These are phyloP conservation scores for Cyclaneusma minus DNA, from an alignment of 2,329 filamentous ascomycete species.

Conservation along the genomic window DNA sequence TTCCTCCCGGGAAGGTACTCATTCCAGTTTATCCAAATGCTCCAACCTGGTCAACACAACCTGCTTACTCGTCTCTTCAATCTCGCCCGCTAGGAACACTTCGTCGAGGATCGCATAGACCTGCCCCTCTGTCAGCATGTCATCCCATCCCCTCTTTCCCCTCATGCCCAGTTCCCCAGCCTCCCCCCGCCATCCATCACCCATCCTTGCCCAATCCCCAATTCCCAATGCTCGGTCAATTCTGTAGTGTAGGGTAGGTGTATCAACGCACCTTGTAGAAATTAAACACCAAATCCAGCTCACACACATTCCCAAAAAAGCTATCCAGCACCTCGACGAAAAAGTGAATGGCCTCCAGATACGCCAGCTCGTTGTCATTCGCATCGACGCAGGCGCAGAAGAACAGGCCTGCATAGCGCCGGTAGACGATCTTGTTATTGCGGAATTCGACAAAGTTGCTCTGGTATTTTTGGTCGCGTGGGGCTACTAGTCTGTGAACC, in stretches of 20 bases:
- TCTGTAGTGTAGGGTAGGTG: no score
- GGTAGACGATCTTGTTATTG: slow-evolving; percentile 92
- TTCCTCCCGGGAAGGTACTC: no score
- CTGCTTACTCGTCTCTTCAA: slow-evolving; percentile 97
- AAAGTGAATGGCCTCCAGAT: slow-evolving; percentile 95
- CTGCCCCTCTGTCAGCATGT: slow-evolving; percentile 24
- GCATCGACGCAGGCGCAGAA: slow-evolving; percentile 99
- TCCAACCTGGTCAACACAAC: slow-evolving; percentile 88
- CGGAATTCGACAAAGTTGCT: slow-evolving; percentile 98
- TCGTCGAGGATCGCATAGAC: slow-evolving; percentile 98
- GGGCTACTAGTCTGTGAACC: slow-evolving; percentile 94
- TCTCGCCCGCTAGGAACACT: slow-evolving; percentile 93
- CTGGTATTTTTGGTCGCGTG: slow-evolving; percentile 97
- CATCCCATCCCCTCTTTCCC: slow-evolving; percentile 2
- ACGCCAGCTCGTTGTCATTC: slow-evolving; percentile 96
- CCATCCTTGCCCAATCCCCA: slow-evolving; percentile 1
- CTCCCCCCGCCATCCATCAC: not conserved
- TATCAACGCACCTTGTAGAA: slow-evolving; percentile 48
- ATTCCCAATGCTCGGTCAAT: not conserved
- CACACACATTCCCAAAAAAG: slow-evolving; percentile 98
- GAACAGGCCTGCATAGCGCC: slow-evolving; percentile 93
- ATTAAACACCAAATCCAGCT: slow-evolving; percentile 80
- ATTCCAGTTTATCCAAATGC: slow-evolving; percentile 93
- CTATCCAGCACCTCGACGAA: slow-evolving; percentile 97
- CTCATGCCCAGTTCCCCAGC: slow-evolving; percentile 1